Evolutionary conservation across 2,329 filamentous ascomycete genomes (phyloP).

Genomic region (Xylariomycetidae sp.): DNA sequence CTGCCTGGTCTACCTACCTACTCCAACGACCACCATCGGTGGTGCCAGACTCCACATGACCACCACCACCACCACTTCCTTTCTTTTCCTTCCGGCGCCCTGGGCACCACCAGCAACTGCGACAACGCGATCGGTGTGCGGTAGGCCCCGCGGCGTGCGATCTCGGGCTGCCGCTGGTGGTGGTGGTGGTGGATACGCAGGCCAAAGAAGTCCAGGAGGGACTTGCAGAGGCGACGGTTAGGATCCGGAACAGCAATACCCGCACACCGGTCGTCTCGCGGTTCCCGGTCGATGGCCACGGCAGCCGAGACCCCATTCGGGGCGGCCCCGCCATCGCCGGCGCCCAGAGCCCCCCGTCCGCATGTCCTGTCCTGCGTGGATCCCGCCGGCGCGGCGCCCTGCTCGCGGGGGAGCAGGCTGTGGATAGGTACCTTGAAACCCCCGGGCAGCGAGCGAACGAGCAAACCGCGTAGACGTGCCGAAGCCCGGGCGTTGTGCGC

Average conservation of each 20-base stretch:
- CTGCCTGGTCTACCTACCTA: no score
- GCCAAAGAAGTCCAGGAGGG: background rate
- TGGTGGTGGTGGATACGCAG: conserved; percentile 18
- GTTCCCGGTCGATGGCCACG: conserved; percentile 26
- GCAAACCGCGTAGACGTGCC: conserved; percentile 35
- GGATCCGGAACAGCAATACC: conserved; percentile 29
- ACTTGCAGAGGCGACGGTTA: conserved; percentile 14
- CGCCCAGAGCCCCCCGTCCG: conserved; percentile 30
- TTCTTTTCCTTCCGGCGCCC: no score
- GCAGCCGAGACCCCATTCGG: conserved; percentile 19
- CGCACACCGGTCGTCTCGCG: conserved; percentile 29
- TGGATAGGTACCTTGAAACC: conserved; percentile 29
- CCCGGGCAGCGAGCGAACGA: conserved; percentile 22
- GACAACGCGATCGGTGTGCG: conserved; percentile 53
- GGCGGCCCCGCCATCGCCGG: conserved; percentile 35
- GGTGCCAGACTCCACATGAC: no score
- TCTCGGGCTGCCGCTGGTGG: conserved; percentile 39
- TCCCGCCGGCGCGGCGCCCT: conserved; percentile 32
- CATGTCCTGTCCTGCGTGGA: conserved; percentile 33
- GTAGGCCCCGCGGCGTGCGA: conserved; percentile 56
- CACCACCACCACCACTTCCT: no score
- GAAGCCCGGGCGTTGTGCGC: conserved; percentile 39
- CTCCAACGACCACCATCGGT: no score
- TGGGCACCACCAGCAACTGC: conserved; percentile 55
- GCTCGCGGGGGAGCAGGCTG: conserved; percentile 32